Conservation (phyloP, 768 basidiomycete species). For the Psilocybe sp. region DNA sequence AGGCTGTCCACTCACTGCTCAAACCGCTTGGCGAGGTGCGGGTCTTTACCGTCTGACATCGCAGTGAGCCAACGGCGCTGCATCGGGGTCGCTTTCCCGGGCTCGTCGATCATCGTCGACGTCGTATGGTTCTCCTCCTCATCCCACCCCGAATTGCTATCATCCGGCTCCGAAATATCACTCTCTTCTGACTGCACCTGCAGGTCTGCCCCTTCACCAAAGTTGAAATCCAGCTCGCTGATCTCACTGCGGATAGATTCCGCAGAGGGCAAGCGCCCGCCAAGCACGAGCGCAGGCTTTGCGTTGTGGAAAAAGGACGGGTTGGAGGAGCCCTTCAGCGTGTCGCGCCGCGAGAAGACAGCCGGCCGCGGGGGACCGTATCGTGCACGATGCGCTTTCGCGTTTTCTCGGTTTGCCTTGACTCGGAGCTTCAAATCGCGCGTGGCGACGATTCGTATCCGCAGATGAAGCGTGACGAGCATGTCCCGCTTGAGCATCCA, state of each 20-base stretch:
- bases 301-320: constrained; percentile 50
- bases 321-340: neutral
- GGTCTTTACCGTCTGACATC: constrained; percentile 85
- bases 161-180: constrained; percentile 22
- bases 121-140: constrained; percentile 43
- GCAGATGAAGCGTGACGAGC: constrained; percentile 80
- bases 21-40: constrained; percentile 67
- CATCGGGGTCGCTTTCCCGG: constrained; percentile 73
- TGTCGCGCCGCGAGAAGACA: no score
- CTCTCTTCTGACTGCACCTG: constrained; percentile 19
- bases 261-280: constrained; percentile 39
- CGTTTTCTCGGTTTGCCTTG: constrained; percentile 17
- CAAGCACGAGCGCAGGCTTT: constrained; percentile 32
- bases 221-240: constrained; percentile 34
- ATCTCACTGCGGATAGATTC: constrained; percentile 42
- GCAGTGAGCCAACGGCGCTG: constrained; percentile 85
- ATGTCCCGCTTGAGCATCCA: constrained; percentile 92
- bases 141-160: constrained; percentile 42
- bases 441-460: constrained; percentile 81
- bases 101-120: constrained; percentile 77
- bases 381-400: no score
- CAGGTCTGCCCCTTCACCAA: constrained; percentile 25
- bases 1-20: constrained; percentile 54
- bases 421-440: constrained; percentile 71
- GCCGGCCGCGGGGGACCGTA: no score